Base-by-base conservation (phyloP, 106 monocot species). In the Dendrobium officinale region DNA sequence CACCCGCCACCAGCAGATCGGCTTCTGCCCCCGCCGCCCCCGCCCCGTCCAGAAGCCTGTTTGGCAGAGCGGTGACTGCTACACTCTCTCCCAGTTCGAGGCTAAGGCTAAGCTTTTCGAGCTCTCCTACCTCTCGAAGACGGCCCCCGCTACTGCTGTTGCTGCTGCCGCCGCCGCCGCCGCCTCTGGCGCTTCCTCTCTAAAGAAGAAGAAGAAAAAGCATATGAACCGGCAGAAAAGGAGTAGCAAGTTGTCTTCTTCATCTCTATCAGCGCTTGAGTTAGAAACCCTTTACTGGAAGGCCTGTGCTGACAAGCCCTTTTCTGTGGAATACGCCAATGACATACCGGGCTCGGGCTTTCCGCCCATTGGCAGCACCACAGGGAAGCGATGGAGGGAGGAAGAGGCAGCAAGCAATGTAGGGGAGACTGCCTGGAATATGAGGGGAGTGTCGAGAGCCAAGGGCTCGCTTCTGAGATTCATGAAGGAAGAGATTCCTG, bases 291-390 rank as follows among this genome's bases (percentile, higher is more conserved):
- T 95, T 56, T 95, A 93, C 79, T 95, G 95, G 93, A 83, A 80
- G 78, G 91, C 91, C 33, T 82, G 76, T 48, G 83, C 86, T 10
- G 93, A 87, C 78, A 83, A 85, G 78, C 95, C 95, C 3, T 72
- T 95, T 73, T 74, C 84, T 2, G 93, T 95, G 37, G 95, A 95
- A 84, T 91, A 95, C 42, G 95, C 93, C 27, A 93, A 91, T 77
- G 95, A 93, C 73, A 89, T 95, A 81, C 89, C 95, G 6, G 95
- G 95, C 9, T 95, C 95, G 0, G 93, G 91, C 2, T 95, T 95
- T 55, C 27, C 77, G 16, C 86, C 78, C 56, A 42, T 33, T 2
- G 64, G 3, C 24, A 55, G 70, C 20, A 40, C 27, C 41, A 37
- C 40, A 11, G 66, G 68, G 19, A 85, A 80, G 79, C 81, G 80